Conservation (phyloP, 2,329 filamentous ascomycete species). For the Neonectria sp. region DNA sequence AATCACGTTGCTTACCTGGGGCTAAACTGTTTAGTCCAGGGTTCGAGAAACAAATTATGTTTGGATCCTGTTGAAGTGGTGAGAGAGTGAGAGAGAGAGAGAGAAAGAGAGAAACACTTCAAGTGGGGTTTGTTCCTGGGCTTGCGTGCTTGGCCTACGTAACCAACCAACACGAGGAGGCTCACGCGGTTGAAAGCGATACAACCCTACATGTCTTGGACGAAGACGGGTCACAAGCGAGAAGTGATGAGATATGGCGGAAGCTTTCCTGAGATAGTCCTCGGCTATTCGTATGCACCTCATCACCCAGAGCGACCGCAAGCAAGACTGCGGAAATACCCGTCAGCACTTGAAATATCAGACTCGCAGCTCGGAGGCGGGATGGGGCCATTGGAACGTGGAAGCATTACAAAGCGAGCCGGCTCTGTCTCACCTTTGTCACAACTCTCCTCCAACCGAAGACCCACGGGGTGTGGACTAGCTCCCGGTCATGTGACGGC, state of each 20-base stretch:
- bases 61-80: neutral
- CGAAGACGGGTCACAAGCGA: slow-evolving; percentile 4
- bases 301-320: neutral
- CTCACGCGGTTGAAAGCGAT: neutral
- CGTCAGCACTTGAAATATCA: neutral
- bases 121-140: neutral
- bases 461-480: neutral
- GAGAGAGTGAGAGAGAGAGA: neutral
- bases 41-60: too few species aligned
- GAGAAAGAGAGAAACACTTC: neutral
- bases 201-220: slow-evolving; percentile 12
- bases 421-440: neutral
- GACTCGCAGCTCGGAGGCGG: neutral
- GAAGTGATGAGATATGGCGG: slow-evolving; percentile 1
- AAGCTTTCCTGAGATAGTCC: neutral
- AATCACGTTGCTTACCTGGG: neutral
- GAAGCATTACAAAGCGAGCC: neutral
- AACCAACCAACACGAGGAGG: neutral
- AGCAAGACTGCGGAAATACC: neutral
- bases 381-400: neutral
- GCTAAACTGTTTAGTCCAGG: neutral
- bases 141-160: neutral
- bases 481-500: neutral
- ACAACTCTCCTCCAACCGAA: neutral
- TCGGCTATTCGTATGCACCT: neutral